phyloP scores from a whole-genome alignment of 2,329 filamentous ascomycete species.

The Cercospora beticola region DNA sequence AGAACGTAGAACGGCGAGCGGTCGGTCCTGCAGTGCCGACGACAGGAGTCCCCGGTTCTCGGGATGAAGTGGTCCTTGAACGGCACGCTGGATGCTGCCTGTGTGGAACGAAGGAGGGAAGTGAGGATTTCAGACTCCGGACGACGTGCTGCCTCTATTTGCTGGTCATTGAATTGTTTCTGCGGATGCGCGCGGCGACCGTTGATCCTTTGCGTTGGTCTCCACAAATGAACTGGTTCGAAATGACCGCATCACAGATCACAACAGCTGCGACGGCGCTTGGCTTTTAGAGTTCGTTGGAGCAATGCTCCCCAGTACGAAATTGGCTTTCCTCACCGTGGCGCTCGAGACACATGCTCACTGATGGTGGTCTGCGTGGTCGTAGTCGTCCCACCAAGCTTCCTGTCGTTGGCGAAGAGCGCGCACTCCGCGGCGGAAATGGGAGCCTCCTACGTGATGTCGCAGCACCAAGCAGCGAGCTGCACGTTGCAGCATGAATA shows the following conservation, averaged over 20 bases:
- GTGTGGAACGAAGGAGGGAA: background rate
- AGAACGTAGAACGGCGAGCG: background rate
- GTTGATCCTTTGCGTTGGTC: background rate
- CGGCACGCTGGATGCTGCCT: background rate
- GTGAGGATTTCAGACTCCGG: background rate
- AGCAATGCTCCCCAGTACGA: background rate
- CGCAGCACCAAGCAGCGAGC: background rate
- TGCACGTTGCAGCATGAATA: background rate
- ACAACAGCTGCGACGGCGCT: background rate
- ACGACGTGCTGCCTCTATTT: background rate
- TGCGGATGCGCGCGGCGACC: background rate
- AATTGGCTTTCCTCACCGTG: background rate
- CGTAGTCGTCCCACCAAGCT: background rate
- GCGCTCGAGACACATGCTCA: background rate
- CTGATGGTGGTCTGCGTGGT: background rate
- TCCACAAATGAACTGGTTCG: background rate
- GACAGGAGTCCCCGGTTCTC: background rate
- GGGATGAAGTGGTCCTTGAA: background rate
- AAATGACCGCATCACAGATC: conserved; percentile 4
- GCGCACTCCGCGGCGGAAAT: background rate
- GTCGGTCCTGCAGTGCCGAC: background rate
- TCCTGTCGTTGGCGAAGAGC: background rate
- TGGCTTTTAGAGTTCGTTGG: background rate
- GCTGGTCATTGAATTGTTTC: background rate
- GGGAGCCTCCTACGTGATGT: conserved; percentile 7